Evolutionary conservation across 2,329 filamentous ascomycete genomes (phyloP).

Genomic region (Curvularia lunata): DNA sequence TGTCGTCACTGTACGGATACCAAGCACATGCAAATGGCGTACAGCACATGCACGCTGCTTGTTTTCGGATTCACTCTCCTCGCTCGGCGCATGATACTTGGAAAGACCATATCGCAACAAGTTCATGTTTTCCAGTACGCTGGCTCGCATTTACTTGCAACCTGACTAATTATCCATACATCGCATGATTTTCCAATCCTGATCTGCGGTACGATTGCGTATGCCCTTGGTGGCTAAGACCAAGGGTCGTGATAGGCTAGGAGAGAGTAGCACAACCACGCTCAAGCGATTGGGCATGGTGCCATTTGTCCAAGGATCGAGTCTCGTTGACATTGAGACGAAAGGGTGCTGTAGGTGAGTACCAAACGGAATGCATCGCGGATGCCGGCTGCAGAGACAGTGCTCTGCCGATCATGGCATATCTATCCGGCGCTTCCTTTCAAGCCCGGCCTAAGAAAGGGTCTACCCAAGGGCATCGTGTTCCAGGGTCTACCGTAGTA

Average conservation of each 20-base stretch:
- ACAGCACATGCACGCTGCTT: neutral
- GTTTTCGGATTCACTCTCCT: neutral
- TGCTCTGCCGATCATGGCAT: neutral
- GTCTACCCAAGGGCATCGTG: neutral
- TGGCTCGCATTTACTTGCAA: neutral
- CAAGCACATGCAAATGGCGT: neutral
- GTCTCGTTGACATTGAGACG: neutral
- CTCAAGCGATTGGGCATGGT: conserved; percentile 1
- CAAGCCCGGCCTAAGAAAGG: neutral
- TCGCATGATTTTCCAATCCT: neutral
- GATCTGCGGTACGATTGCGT: neutral
- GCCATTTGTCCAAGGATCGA: conserved; percentile 9
- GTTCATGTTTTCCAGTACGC: neutral
- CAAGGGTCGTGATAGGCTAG: conserved; percentile 8
- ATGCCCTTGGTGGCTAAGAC: neutral
- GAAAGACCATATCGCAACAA: neutral
- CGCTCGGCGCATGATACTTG: neutral
- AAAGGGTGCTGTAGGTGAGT: neutral
- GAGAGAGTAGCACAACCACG: conserved; percentile 4
- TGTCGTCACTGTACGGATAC: too few species aligned
- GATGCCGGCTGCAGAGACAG: neutral
- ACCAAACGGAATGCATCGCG: neutral
- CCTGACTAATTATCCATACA: neutral
- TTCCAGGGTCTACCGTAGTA: neutral
- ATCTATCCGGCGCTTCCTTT: neutral